Base-by-base conservation (phyloP, 768 basidiomycete genomes). In the Inosperma sp. region DNA sequence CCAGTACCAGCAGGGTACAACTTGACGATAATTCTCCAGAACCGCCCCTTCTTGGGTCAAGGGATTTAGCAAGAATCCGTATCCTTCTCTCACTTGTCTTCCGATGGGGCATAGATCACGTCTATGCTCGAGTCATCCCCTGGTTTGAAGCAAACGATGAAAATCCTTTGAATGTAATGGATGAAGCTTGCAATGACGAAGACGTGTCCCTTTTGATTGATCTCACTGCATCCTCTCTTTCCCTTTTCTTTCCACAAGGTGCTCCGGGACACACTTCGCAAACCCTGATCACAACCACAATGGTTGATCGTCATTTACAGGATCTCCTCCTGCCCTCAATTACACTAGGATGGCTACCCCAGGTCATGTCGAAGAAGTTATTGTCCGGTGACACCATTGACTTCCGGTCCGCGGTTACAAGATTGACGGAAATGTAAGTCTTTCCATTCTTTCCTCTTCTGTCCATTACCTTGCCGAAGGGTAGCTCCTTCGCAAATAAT, bases 291-390 rank as follows among this genome's bases (percentile, higher is more conserved):
- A 76, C 84, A 2, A 75, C 77, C 2, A 69, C 83, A 5, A 64
- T 90, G 8, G 63, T 83, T 37, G 74, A 75, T 42, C 67, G 66
- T 22, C 82, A 90, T 59, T 59, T 78, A 2, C 62, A 73, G 4
- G 82, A 85, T 54, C 58, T 90, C 10, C 68, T 91, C 7, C 73
- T 69, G 36, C 79, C 84, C 7, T 73, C 80, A 25, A 72, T 90
- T 5, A 65, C 78, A 7, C 67, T 92, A 7, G 89, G 85, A 2
- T 92, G 88, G 88, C 71, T 88, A 7, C 86, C 84, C 4, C 81
- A 77, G 58, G 68, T 73, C 0, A 60, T 75, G 7, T 64, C 70
- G 5, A 64, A 63, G 0, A 70, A 74, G 12, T 55, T 67, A 1
- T 60, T 67, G 25, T 70, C 65, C n/a, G n/a, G n/a, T n/a, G 62